Evolutionary conservation across 2,329 filamentous ascomycete species (phyloP), one percentile per base, ranked within the genome.

Genomic region (Aspergillus puulaauensis): DNA sequence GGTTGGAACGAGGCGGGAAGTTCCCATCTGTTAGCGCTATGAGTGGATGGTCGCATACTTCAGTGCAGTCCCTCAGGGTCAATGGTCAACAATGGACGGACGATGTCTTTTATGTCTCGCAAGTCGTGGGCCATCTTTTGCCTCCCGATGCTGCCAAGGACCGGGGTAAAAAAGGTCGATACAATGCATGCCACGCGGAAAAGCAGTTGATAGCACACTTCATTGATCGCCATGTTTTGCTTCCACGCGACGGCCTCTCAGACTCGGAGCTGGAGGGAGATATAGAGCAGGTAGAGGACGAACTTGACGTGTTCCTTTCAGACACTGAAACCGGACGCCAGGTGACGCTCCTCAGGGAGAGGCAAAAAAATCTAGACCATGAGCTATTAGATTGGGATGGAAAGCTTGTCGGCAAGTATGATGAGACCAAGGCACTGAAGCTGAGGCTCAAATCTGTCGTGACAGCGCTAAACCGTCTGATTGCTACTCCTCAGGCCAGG

Each of bases 161-260:
- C 44, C 37, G 19, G 7, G 54, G n/a, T 39, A n/a, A 31, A 21
- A 1, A 3, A 2, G 54, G 60, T 23, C 50, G 27, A 39, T 60
- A 44, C 52, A 5, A 56, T 33, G 58, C 58, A 19, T 60, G 39
- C 24, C 58, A 60, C 21, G 58, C 58, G 4, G 60, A 61, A 44
- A 62, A 60, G 49, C 58, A 62, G 27, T 33, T 58, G n/a, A 62
- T 60, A 11, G 60, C 56, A 44, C 61, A 62, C 27, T 62, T 62
- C 35, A 46, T 62, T 14, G 55, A 60, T 27, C 48, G 56, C 40
- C 60, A 60, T 56, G 55, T 59, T 51, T 60, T 62, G 12, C 53
- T 61, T 8, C 55, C 45, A 39, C 47, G 45, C 12, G 60, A 59
- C 24, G 39, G 31, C 11, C 3, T 40, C 7, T 23, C 33, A 6